Percentiles rank a stretch among this genome's conserved stretches.
Evolutionary conservation across 179 eudicot species (phyloP).

Genomic region (Carnegiea gigantea): DNA sequence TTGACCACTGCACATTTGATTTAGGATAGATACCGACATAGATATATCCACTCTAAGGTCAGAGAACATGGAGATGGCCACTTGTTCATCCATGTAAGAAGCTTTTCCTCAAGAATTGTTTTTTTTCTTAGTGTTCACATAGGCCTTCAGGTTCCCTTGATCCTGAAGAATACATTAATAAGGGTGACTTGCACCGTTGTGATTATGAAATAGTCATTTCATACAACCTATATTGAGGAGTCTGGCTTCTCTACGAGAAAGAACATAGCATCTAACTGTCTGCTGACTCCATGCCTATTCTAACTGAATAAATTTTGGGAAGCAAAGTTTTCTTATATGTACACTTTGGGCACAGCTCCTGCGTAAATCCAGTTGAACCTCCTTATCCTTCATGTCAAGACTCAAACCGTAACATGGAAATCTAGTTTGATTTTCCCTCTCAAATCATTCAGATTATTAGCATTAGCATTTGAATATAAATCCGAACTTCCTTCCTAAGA

Average conservation of each 20-base stretch:
- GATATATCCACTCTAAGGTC: not conserved
- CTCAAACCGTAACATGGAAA: not conserved
- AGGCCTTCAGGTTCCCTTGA: not conserved
- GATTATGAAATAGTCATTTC: not conserved
- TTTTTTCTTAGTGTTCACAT: not conserved
- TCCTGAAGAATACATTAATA: not conserved
- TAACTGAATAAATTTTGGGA: not conserved
- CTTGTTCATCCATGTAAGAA: too few relatives aligned
- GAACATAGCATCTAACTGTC: not conserved
- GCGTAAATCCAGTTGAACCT: not conserved
- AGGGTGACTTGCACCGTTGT: not conserved
- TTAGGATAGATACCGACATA: not conserved
- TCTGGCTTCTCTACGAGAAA: not conserved
- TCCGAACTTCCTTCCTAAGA: too few relatives aligned
- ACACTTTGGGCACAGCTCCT: not conserved
- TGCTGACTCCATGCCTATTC: not conserved
- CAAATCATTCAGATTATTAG: not conserved
- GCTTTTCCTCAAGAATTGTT: not conserved
- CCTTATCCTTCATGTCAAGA: slow-evolving; percentile 2
- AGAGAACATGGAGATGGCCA: too few relatives aligned
- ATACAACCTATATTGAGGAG: not conserved
- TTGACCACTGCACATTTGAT: not conserved
- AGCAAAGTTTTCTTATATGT: not conserved
- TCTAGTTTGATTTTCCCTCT: not conserved
- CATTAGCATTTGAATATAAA: not conserved